Evolutionary conservation across 2,329 filamentous ascomycete species (phyloP).

Genomic region (Annulohypoxylon truncatum): DNA sequence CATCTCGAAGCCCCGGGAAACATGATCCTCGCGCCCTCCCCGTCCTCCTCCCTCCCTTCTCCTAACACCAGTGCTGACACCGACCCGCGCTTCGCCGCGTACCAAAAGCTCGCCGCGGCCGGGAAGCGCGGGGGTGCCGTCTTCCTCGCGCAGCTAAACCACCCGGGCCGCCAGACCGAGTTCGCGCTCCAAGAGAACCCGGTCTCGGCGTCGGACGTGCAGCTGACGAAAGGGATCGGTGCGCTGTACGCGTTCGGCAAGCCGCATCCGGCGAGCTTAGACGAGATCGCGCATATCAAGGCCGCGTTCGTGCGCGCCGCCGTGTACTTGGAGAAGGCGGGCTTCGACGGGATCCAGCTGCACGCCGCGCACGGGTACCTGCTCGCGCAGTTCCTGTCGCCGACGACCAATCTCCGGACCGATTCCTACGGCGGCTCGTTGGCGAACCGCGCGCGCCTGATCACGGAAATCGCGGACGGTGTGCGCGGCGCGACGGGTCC

Average conservation of each 20-base stretch:
- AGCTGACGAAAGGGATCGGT: constrained; percentile 52
- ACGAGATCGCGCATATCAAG: constrained; percentile 23
- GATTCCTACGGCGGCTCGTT: constrained; percentile 67
- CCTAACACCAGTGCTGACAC: background rate
- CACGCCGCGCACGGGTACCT: constrained; percentile 69
- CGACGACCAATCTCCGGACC: constrained; percentile 61
- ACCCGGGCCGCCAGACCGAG: constrained; percentile 65
- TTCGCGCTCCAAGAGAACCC: constrained; percentile 59
- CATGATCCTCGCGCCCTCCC: constrained; percentile 61
- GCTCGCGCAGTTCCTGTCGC: constrained; percentile 65
- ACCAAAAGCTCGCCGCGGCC: constrained; percentile 60
- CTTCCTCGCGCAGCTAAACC: constrained; percentile 66
- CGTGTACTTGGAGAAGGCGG: constrained; percentile 33
- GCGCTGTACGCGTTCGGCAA: constrained; percentile 51
- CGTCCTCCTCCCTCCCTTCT: constrained; percentile 49
- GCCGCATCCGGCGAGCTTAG: constrained; percentile 18
- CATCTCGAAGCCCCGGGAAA: constrained; percentile 64
- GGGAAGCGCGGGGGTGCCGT: constrained; percentile 64
- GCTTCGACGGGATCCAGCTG: constrained; percentile 56
- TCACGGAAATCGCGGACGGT: constrained; percentile 62
- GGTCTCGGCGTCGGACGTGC: constrained; percentile 62
- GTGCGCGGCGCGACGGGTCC: constrained; percentile 53
- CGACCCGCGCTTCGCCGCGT: constrained; percentile 65
- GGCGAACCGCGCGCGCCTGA: constrained; percentile 60
- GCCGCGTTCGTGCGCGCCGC: constrained; percentile 35